Base-by-base conservation (phyloP, 768 basidiomycete species). In the Termitomyces bulborhizus region DNA sequence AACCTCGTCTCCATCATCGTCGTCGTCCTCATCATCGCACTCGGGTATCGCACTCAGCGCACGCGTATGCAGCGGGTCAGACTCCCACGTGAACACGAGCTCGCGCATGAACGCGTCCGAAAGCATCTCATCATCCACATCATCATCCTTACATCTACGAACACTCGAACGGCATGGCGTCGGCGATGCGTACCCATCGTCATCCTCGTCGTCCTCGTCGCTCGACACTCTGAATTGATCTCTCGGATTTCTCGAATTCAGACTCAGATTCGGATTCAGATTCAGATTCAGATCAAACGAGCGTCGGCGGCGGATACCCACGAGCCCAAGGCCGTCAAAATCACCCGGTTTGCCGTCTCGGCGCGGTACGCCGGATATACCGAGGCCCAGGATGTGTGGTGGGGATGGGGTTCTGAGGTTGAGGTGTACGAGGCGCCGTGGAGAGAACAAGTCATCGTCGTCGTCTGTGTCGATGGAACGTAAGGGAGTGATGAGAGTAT, bases 251-350 rank as follows among this genome's bases (percentile, higher is more conserved):
- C 21, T 21, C 21, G 21, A 2, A 21, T 21, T 21, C 21, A 21
- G 21, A 21, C 2, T 21, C 21, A 21, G 21, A 21, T 21, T n/a
- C n/a, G n/a, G n/a, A n/a, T n/a, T n/a, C n/a, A n/a, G 21, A 21
- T 21, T 21, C 21, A 21, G 21, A 21, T 21, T 21, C 21, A 21
- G 21, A 21, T 21, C 41, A n/a, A 56, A 47, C 18, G 55, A 59
- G 37, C 55, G 39, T 16, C 51, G 53, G 15, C 55, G 43, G 21
- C 51, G 53, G 15, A 62, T 37, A n/a, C 61, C 53, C 9, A 62
- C 61, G 13, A 59, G 46, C 1, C 61, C 61, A 15, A 59, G 41
- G 0, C 61, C 61, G n/a, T 60, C 56, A 40, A 59, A 59, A 8
- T 21, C 15, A 9, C 56, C 56, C 11, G 42, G 21, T 26, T 54